Percentiles rank a stretch among this genome's conserved stretches.
These are phyloP conservation scores for Jamesozyma piceae DNA, from an alignment of 805 yeast species.

Conservation along the genomic window DNA sequence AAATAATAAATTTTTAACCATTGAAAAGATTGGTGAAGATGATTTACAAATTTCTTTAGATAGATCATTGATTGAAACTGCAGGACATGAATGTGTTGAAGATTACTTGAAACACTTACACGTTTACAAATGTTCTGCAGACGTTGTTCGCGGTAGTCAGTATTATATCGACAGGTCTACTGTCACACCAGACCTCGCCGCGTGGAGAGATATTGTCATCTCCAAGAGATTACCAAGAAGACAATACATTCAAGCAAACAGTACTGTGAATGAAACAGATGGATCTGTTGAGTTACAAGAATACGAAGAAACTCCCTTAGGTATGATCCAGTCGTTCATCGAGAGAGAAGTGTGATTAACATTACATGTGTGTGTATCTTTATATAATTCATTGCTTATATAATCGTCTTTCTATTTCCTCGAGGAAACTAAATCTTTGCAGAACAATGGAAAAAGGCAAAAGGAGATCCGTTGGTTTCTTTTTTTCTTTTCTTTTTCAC, in stretches of 20 bases:
- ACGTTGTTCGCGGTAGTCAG: slow-evolving; percentile 51
- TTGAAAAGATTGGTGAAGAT: slow-evolving; percentile 40
- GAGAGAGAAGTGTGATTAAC: slow-evolving; percentile 40
- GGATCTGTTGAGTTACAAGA: slow-evolving; percentile 42
- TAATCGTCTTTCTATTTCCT: too few species aligned
- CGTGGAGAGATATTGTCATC: slow-evolving; percentile 59
- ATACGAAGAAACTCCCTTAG: slow-evolving; percentile 62
- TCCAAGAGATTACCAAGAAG: slow-evolving; percentile 72
- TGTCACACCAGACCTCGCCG: slow-evolving; percentile 52
- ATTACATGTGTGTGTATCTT: too few species aligned
- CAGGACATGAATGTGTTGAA: slow-evolving; percentile 66
- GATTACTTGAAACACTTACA: slow-evolving; percentile 66
- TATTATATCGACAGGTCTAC: slow-evolving; percentile 63
- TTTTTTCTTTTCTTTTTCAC: too few species aligned
- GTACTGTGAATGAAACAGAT: slow-evolving; percentile 31
- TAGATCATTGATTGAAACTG: slow-evolving; percentile 50
- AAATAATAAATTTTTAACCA: slow-evolving; percentile 46
- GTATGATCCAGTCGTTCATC: slow-evolving; percentile 69
- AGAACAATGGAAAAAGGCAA: too few species aligned
- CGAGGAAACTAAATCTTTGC: too few species aligned
- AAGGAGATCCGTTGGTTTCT: too few species aligned
- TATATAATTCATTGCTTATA: too few species aligned
- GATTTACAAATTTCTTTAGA: slow-evolving; percentile 58
- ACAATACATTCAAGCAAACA: slow-evolving; percentile 78
- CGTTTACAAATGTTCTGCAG: slow-evolving; percentile 69